Conservation (phyloP, 805 yeast genomes). For the Yarrowia sp. region DNA sequence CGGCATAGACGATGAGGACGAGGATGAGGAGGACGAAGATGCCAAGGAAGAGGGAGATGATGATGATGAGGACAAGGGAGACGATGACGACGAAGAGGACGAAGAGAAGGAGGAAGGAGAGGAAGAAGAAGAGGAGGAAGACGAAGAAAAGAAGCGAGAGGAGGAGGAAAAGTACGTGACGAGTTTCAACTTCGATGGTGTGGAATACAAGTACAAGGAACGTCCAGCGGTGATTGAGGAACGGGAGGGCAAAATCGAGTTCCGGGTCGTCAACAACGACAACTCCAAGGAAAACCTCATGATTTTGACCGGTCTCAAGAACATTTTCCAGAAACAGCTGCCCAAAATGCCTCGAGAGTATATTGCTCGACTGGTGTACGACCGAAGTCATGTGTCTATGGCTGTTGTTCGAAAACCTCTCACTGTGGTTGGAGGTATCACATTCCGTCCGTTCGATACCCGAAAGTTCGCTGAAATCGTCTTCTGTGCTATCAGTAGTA, state of each 20-base stretch:
- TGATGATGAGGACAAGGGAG: conserved; percentile 29
- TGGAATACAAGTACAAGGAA: conserved; percentile 81
- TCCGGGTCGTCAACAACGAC: conserved; percentile 95
- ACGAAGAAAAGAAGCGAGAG: conserved; percentile 46
- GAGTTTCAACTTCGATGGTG: conserved; percentile 75
- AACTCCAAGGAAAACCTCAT: conserved; percentile 85
- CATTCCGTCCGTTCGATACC: conserved; percentile 90
- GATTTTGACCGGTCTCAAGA: conserved; percentile 92
- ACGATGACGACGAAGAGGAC: conserved; percentile 23
- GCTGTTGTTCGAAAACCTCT: conserved; percentile 94
- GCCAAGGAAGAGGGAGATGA: conserved; percentile 40
- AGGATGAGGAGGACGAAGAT: conserved; percentile 41
- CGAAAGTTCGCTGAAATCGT: conserved; percentile 97
- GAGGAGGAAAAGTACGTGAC: conserved; percentile 52
- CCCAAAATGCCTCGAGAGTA: conserved; percentile 99
- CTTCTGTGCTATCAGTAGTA: conserved; percentile 95
- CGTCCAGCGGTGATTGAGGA: conserved; percentile 95
- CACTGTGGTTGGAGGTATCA: conserved; percentile 97
- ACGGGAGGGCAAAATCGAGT: conserved; percentile 89
- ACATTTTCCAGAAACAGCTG: conserved; percentile 94
- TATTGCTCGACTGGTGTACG: conserved; percentile 92
- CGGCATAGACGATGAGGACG: conserved; percentile 41
- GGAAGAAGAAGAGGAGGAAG: conserved; percentile 43
- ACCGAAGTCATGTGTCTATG: conserved; percentile 90
- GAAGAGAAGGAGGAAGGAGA: conserved; percentile 16